Base-by-base conservation (phyloP, 805 yeast genomes). In the Candida incommunis region DNA sequence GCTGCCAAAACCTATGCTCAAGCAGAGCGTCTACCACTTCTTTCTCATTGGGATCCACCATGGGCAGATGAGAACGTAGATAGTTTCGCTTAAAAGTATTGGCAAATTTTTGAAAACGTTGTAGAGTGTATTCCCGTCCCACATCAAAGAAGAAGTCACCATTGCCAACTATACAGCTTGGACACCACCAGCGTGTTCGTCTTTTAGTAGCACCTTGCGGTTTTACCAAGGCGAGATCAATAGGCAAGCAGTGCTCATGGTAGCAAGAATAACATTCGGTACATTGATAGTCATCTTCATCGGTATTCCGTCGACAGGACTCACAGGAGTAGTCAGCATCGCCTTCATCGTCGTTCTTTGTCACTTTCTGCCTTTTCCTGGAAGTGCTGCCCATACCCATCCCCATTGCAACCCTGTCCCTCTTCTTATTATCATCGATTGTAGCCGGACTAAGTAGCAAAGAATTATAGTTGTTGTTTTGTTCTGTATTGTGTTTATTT, bases 101-200 rank as follows among this genome's bases (percentile, higher is more conserved):
- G 50, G 85, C 79, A 48, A 73, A 64, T 3, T 70, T 59, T 50
- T 73, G 70, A 59, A 87, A 88, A 46, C 80, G 78, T 0, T 65
- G 60, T 15, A 84, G 62, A 0, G 80, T 66, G 55, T 80, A 80
- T 40, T 66, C 64, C 18, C 66, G 58, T 1, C 78, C 72, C 51
- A 82, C 92, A 50, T 82, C 88, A 59, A 90, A 88, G 0, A 94
- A 95, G 56, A 85, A 88, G 50, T 78, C 87, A 1, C 92, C 90
- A 35, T 84, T 80, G 0, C 95, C 95, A 13, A 82, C 68, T n/a
- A 88, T 65, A 61, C 97, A 88, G 46, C 72, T 73, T 43, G 80
- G 81, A 60, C 97, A 88, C 56, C 71, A 80, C 95, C 95, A 88
- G 16, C 68, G 72, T 9, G 74, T 74, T 22, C 42, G 50, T 15